Evolutionary conservation across 225 moss, liverwort and hornwort species (phyloP).

Genomic region (Climacium dendroides): DNA sequence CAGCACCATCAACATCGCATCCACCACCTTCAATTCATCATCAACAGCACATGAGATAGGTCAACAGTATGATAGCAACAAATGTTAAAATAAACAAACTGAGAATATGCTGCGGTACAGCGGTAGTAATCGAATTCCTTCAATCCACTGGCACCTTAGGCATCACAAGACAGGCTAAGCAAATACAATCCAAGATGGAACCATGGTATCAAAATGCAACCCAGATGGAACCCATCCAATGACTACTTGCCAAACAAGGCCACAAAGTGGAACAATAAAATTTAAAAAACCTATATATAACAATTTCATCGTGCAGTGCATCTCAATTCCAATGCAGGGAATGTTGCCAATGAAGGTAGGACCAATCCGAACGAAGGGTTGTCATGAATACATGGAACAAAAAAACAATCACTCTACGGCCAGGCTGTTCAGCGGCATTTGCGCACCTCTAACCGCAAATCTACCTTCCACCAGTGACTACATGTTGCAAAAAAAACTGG

Average conservation of each 20-base stretch:
- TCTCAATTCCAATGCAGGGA: not conserved
- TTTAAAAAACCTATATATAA: not conserved
- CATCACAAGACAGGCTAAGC: not conserved
- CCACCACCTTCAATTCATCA: not conserved
- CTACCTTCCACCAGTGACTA: not conserved
- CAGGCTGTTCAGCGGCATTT: not conserved
- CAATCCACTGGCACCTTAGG: not conserved
- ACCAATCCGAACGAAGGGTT: not conserved
- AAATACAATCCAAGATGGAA: not conserved
- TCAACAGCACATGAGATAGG: not conserved
- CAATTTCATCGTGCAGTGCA: not conserved
- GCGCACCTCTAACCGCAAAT: not conserved
- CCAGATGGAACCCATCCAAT: not conserved
- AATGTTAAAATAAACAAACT: not conserved
- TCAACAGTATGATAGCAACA: too few relatives aligned
- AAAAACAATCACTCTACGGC: not conserved
- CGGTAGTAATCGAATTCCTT: not conserved
- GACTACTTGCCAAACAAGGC: not conserved
- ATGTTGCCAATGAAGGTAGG: not conserved
- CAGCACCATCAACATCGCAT: not conserved
- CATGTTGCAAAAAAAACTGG: conserved; percentile 2
- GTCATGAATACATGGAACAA: not conserved
- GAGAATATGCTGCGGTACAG: not conserved
- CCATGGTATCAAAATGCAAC: not conserved
- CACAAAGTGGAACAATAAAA: not conserved